A percentile compares a stretch with the other conserved stretches of the same genome.
Evolutionary conservation across 2,329 filamentous ascomycete genomes (phyloP).

Genomic region (Ceratocystis albifundus): DNA sequence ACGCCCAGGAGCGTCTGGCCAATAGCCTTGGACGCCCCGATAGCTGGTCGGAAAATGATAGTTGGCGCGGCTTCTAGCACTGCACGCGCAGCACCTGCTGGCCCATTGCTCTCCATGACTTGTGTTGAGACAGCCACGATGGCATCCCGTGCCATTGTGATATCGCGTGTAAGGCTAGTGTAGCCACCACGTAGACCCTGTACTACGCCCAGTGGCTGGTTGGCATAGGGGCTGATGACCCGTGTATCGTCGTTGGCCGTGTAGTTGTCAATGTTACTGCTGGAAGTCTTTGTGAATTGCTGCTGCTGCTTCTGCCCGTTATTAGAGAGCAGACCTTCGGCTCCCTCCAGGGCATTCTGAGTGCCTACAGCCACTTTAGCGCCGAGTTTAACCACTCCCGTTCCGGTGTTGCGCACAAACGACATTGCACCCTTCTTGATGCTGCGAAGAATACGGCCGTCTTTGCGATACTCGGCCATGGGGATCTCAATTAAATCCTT

Average conservation of each 20-base stretch:
- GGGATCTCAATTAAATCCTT: conserved; percentile 79
- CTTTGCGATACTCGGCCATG: conserved; percentile 84
- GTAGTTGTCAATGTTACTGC: not conserved
- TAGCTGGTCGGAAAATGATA: conserved; percentile 78
- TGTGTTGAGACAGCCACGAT: conserved; percentile 91
- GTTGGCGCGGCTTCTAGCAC: conserved; percentile 79
- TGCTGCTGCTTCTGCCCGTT: conserved; percentile 32
- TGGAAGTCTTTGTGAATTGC: conserved; percentile 31
- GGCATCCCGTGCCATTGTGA: conserved; percentile 77
- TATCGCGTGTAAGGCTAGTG: conserved; percentile 68
- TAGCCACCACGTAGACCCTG: conserved; percentile 79
- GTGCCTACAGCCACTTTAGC: conserved; percentile 92
- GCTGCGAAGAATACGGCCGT: conserved; percentile 81
- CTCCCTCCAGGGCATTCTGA: conserved; percentile 80
- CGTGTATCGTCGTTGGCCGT: conserved; percentile 52
- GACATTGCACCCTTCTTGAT: conserved; percentile 81
- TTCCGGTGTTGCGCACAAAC: conserved; percentile 88
- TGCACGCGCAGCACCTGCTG: conserved; percentile 66
- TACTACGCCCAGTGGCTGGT: conserved; percentile 80
- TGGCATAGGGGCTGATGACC: conserved; percentile 81
- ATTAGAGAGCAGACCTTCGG: conserved; percentile 59
- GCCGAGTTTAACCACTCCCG: conserved; percentile 84
- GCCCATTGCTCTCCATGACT: conserved; percentile 73
- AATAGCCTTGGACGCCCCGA: conserved; percentile 79
- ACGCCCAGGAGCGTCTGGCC: conserved; percentile 84